A percentile compares a stretch with the other conserved stretches of the same genome.
Evolutionary conservation across 2,329 filamentous ascomycete species (phyloP).

Genomic region (Monilinia fructigena): DNA sequence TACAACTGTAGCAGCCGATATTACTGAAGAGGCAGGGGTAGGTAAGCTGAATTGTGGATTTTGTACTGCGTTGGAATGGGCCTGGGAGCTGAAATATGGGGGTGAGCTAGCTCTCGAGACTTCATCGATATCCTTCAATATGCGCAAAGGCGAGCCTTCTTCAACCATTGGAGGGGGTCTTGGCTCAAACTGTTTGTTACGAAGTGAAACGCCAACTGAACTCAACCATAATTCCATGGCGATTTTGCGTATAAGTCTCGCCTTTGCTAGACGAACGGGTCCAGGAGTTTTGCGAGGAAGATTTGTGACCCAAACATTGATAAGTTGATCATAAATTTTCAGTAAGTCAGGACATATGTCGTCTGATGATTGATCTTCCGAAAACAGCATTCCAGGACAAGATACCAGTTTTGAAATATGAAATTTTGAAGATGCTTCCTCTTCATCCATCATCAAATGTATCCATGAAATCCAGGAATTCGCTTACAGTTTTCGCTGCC

Average conservation of each 20-base stretch:
- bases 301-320: constrained; percentile 37
- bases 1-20: constrained; percentile 27
- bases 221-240: constrained; percentile 38
- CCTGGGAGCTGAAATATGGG: constrained; percentile 31
- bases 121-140: constrained; percentile 22
- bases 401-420: constrained; percentile 30
- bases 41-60: constrained; percentile 27
- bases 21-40: constrained; percentile 36
- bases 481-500: constrained; percentile 28
- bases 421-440: constrained; percentile 26
- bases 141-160: constrained; percentile 6
- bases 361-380: constrained; percentile 1
- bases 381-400: constrained; percentile 25
- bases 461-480: constrained; percentile 31
- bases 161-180: constrained; percentile 10
- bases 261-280: constrained; percentile 34
- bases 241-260: constrained; percentile 35
- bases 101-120: constrained; percentile 29
- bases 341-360: constrained; percentile 28
- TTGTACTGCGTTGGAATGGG: constrained; percentile 18
- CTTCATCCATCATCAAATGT: constrained; percentile 22
- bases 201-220: constrained; percentile 36
- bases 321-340: constrained; percentile 37
- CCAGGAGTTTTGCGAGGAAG: constrained; percentile 34
- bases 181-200: constrained; percentile 23